phyloP scores from a whole-genome alignment of 2,329 filamentous ascomycete genomes.

The Clathrospora elynae region DNA sequence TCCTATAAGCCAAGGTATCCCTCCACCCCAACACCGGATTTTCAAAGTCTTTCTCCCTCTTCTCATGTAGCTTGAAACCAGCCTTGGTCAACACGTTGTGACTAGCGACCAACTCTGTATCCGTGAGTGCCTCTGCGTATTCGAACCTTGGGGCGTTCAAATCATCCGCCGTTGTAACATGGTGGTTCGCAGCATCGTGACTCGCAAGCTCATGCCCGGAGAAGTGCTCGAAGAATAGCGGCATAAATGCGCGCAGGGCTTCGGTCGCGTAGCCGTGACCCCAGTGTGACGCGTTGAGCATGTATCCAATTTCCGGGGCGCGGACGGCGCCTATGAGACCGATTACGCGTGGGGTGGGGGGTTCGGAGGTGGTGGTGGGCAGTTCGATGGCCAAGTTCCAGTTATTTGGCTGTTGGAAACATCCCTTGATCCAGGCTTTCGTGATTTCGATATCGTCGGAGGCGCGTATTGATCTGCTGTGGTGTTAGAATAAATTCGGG shows the following conservation, averaged over 20 bases:
- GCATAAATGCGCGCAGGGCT: conserved; percentile 50
- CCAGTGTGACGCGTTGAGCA: conserved; percentile 49
- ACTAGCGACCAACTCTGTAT: conserved; percentile 59
- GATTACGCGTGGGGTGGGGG: conserved; percentile 41
- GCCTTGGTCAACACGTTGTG: conserved; percentile 61
- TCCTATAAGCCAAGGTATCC: conserved; percentile 46
- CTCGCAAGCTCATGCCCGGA: conserved; percentile 7
- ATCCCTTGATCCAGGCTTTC: conserved; percentile 49
- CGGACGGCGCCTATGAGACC: conserved; percentile 52
- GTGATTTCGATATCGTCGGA: conserved; percentile 53
- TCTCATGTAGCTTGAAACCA: conserved; percentile 59
- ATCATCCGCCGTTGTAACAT: no score
- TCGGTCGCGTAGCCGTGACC: conserved; percentile 54
- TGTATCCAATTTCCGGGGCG: conserved; percentile 51
- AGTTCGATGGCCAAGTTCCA: conserved; percentile 66
- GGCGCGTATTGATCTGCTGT: conserved; percentile 55
- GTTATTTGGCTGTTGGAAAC: conserved; percentile 44
- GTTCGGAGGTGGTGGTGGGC: conserved; percentile 11
- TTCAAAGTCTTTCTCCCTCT: conserved; percentile 49
- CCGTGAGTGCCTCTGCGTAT: conserved; percentile 54
- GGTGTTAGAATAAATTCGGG: no score
- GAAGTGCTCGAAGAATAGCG: conserved; percentile 49
- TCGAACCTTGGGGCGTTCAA: conserved; percentile 16
- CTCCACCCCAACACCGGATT: conserved; percentile 43
- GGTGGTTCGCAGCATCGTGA: not conserved